Conservation (phyloP, 1,284 basidiomycete species). For the Ceratobasidium sp. region DNA sequence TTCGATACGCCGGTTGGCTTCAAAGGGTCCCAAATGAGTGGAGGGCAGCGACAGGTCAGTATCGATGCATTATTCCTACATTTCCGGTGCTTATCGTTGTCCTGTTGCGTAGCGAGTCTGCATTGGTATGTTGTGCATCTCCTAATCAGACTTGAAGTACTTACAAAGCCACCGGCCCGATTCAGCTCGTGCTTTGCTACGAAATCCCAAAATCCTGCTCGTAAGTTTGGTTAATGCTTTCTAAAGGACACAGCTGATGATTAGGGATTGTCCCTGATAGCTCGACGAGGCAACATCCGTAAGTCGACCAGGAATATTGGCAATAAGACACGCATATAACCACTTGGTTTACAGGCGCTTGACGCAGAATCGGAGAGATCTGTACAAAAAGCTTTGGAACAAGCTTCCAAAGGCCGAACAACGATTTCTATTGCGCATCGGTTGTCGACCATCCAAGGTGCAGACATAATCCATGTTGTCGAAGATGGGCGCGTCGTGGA, state of each 20-base stretch:
- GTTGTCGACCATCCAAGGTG: slow-evolving; percentile 56
- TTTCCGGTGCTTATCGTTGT: background rate
- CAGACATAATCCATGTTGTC: slow-evolving; percentile 59
- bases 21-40: slow-evolving; percentile 68
- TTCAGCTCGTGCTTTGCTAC: slow-evolving; percentile 58
- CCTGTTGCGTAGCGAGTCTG: slow-evolving; percentile 55
- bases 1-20: slow-evolving; percentile 61
- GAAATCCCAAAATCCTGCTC: slow-evolving; percentile 59
- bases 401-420: slow-evolving; percentile 55
- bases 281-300: slow-evolving; percentile 57
- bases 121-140: slow-evolving; percentile 52
- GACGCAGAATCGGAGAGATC: slow-evolving; percentile 56
- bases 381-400: slow-evolving; percentile 60
- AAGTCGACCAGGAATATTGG: background rate
- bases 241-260: too few relatives aligned
- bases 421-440: slow-evolving; percentile 60
- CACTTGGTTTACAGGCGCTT: slow-evolving; percentile 50
- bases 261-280: slow-evolving; percentile 43
- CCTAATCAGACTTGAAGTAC: too few relatives aligned
- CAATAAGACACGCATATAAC: background rate
- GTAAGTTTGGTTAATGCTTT: slow-evolving; percentile 51
- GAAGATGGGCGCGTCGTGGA: slow-evolving; percentile 60
- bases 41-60: slow-evolving; percentile 62
- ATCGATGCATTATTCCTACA: background rate
- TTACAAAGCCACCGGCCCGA: background rate